Evolutionary conservation across 208 protist species (phyloP).

Genomic region (Leishmania amazonensis): DNA sequence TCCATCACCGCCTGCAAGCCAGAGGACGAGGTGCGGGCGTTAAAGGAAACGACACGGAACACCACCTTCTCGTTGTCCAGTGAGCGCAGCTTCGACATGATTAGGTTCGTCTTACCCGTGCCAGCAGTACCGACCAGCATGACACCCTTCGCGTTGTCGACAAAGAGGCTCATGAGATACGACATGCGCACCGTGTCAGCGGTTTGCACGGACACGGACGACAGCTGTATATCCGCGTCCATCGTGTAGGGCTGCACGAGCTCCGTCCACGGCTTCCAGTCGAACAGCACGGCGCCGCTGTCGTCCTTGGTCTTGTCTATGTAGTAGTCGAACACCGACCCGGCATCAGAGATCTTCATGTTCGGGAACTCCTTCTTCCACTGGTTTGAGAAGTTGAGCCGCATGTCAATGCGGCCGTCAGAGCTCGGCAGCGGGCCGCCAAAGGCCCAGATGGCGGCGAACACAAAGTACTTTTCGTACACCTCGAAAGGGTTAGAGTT

Average conservation of each 20-base stretch:
- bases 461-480: slow-evolving; percentile 98
- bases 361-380: slow-evolving; percentile 95
- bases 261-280: slow-evolving; percentile 93
- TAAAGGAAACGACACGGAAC: slow-evolving; percentile 96
- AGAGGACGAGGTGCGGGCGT: slow-evolving; percentile 93
- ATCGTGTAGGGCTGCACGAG: slow-evolving; percentile 93
- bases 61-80: slow-evolving; percentile 93
- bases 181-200: slow-evolving; percentile 96
- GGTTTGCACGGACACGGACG: slow-evolving; percentile 94
- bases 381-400: slow-evolving; percentile 95
- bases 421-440: slow-evolving; percentile 95
- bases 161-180: slow-evolving; percentile 94
- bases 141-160: slow-evolving; percentile 94
- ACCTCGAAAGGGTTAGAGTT: slow-evolving; percentile 90
- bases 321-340: slow-evolving; percentile 97
- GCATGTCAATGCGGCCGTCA: slow-evolving; percentile 93
- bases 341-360: slow-evolving; percentile 92
- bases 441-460: slow-evolving; percentile 97
- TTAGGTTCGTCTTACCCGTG: slow-evolving; percentile 97
- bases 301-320: slow-evolving; percentile 93
- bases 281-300: slow-evolving; percentile 65
- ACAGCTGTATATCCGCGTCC: slow-evolving; percentile 87
- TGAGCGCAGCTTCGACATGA: slow-evolving; percentile 95
- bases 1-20: slow-evolving; percentile 97
- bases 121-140: slow-evolving; percentile 97